Conservation (phyloP, 768 basidiomycete species). For the Rhizopogon roseolus region DNA sequence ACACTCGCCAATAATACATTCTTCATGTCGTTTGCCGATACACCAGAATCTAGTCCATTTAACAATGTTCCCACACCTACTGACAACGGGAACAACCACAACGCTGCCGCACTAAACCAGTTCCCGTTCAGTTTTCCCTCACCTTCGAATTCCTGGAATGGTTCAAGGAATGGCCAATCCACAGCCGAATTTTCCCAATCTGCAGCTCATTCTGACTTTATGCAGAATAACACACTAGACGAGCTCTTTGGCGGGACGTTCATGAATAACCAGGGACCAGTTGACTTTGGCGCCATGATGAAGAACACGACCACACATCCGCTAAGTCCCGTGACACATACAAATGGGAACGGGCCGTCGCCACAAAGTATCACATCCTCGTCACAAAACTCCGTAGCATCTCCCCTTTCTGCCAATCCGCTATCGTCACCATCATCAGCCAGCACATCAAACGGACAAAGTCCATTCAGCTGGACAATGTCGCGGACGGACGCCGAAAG, state of each 20-base stretch:
- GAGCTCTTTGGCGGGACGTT: constrained; percentile 42
- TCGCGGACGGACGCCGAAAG: constrained; percentile 21
- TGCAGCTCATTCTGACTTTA: constrained; percentile 17
- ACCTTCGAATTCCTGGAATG: constrained; percentile 23
- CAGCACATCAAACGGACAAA: constrained; percentile 18
- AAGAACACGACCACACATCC: constrained; percentile 23
- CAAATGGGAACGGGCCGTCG: constrained; percentile 14
- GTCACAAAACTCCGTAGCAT: constrained; percentile 6
- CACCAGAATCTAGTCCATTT: constrained; percentile 41
- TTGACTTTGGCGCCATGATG: constrained; percentile 30
- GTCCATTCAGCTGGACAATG: constrained; percentile 22
- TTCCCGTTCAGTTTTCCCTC: constrained; percentile 46
- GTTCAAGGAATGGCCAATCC: constrained; percentile 25
- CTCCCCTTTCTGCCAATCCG: constrained; percentile 13
- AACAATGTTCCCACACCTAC: constrained; percentile 6
- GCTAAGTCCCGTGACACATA: constrained; percentile 55
- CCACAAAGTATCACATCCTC: constrained; percentile 15
- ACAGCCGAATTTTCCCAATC: constrained; percentile 15
- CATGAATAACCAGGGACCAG: constrained; percentile 22
- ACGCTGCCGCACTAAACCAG: constrained; percentile 22
- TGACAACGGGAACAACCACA: constrained; percentile 6
- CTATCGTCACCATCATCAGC: constrained; percentile 19
- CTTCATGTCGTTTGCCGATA: constrained; percentile 76
- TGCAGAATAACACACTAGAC: constrained; percentile 29
- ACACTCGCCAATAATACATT: constrained; percentile 81